Evolutionary conservation across 352 stramenopile genomes (phyloP), one percentile per base, ranked within the genome.

Genomic region (Salisapilia sapeloensis): DNA sequence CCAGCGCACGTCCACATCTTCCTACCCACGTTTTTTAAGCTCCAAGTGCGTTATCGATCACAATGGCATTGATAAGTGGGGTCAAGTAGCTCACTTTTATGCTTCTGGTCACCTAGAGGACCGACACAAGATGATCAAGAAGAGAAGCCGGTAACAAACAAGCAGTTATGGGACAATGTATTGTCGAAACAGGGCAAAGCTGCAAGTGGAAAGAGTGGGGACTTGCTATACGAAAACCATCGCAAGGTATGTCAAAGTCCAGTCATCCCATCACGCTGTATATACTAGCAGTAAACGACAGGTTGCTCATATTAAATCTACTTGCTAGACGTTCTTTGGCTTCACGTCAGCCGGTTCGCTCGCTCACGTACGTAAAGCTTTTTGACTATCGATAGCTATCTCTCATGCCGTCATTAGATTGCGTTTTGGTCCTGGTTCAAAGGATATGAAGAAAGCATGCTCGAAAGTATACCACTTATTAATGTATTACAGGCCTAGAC

Each of bases 351-450:
- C 74, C 25, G 74, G 62, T 7, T 86, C 74, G 9, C 44, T 90
- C 10, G 70, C 66, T 16, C 65, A 86, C 49, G 70, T 86, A 63
- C 14, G 45, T 39, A 2, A 4, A 17, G 14, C n/a, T 3, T 8
- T 18, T 27, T 16, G 7, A 6, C 11, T 38, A 19, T 7, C 8
- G n/a, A 15, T 16, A 14, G 30, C 8, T 26, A 22, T 19, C 14
- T 9, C 17, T 19, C n/a, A 18, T 24, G n/a, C n/a, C n/a, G n/a
- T n/a, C n/a, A n/a, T n/a, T n/a, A 90, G 66, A 83, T 90, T 40
- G 70, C 74, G 15, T 90, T 90, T 34, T 90, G 74, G 74, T 86
- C 70, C 17, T 90, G 74, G 74, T 53, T 86, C 33, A 90, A 90
- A 40, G 74, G 74, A n/a, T 84, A 85, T 38, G 67, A 86, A 46